Evolutionary conservation across 1,284 basidiomycete species (phyloP).

Genomic region (Athelia psychrophila): DNA sequence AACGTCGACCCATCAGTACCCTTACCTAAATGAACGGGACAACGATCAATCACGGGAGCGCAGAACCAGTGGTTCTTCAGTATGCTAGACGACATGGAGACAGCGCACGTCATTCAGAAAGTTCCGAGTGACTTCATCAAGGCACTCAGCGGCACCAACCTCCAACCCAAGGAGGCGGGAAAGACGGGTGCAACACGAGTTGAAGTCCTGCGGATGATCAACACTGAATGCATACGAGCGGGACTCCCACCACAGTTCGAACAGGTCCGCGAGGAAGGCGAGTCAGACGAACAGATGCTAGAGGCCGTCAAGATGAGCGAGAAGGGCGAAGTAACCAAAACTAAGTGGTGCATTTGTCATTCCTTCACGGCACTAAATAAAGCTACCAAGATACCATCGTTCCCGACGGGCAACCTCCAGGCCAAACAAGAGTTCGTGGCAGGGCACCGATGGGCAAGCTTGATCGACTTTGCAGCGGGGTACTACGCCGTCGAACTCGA

Average conservation of each 20-base stretch:
- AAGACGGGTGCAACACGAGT: constrained; percentile 3
- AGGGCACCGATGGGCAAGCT: constrained; percentile 10
- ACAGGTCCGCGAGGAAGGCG: neutral
- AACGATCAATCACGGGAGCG: constrained; percentile 9
- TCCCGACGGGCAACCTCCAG: constrained; percentile 13
- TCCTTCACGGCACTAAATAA: neutral
- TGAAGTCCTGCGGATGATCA: constrained; percentile 6
- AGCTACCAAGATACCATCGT: neutral
- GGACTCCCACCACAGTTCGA: constrained; percentile 6
- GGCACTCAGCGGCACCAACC: constrained; percentile 7
- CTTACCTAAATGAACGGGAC: constrained; percentile 5
- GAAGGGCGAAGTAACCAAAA: neutral
- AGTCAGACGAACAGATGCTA: neutral
- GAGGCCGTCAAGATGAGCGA: neutral
- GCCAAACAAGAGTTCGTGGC: constrained; percentile 12
- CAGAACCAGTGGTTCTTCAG: constrained; percentile 8
- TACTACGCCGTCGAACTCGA: constrained; percentile 15
- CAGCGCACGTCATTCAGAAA: constrained; percentile 6
- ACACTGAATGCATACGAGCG: constrained; percentile 6
- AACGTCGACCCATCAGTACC: constrained; percentile 4
- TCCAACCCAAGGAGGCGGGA: constrained; percentile 13
- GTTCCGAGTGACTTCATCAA: constrained; percentile 10
- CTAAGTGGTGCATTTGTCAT: neutral
- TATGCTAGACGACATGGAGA: constrained; percentile 12
- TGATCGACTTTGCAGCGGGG: constrained; percentile 12